A percentile compares a stretch with the other conserved stretches of the same genome.
Conservation (phyloP, 1,284 basidiomycete genomes). For the Cryptococcus sp. region DNA sequence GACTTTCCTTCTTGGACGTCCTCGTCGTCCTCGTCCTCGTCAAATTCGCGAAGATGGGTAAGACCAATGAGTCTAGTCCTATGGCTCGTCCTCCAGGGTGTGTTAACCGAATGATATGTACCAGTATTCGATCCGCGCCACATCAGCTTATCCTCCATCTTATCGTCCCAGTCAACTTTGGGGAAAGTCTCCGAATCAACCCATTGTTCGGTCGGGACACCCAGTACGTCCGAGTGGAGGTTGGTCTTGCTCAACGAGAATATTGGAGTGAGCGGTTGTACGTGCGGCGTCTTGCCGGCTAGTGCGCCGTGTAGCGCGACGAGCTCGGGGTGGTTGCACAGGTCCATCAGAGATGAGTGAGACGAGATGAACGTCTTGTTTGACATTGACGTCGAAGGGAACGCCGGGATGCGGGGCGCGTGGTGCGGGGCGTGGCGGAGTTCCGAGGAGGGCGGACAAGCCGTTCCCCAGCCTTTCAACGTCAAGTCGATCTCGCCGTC, state of each 20-base stretch:
- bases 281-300: slow-evolving; percentile 31
- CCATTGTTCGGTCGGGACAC: slow-evolving; percentile 51
- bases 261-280: slow-evolving; percentile 34
- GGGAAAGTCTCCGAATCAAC: slow-evolving; percentile 19
- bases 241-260: slow-evolving; percentile 48
- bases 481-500: not conserved
- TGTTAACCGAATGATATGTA: slow-evolving; percentile 23
- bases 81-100: slow-evolving; percentile 44
- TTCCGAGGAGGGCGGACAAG: not conserved
- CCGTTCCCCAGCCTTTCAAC: not conserved
- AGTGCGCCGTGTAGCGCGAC: slow-evolving; percentile 42
- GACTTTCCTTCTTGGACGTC: slow-evolving; percentile 48
- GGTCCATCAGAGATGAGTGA: slow-evolving; percentile 37
- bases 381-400: slow-evolving; percentile 4
- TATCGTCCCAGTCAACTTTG: slow-evolving; percentile 38
- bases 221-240: slow-evolving; percentile 48
- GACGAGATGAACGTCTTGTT: slow-evolving; percentile 43
- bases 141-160: slow-evolving; percentile 31
- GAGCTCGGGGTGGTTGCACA: slow-evolving; percentile 43
- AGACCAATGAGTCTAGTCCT: slow-evolving; percentile 37
- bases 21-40: not conserved
- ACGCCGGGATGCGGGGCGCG: not conserved
- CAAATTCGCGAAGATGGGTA: slow-evolving; percentile 9
- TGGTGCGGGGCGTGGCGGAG: not conserved
- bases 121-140: slow-evolving; percentile 53